A percentile compares a stretch with the other conserved stretches of the same genome.
Conservation (phyloP, 345 rosid genomes). For the Brassica carinata region DNA sequence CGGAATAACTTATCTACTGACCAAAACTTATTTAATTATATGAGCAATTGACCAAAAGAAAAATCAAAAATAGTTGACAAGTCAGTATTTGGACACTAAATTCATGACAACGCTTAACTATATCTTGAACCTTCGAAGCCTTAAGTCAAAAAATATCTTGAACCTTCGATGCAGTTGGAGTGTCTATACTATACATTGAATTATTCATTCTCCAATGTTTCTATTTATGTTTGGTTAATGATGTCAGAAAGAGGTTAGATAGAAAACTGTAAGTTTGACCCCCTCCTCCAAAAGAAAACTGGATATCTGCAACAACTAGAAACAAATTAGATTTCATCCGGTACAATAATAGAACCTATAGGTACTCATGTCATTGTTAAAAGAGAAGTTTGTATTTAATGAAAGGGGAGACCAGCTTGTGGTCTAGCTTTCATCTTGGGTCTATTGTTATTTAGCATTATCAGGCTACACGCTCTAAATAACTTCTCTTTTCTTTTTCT, state of each 20-base stretch:
- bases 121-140: not conserved
- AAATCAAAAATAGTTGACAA: too few relatives aligned
- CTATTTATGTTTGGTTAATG: not conserved
- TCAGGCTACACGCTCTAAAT: constrained; percentile 1
- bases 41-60: too few relatives aligned
- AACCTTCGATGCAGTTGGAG: not conserved
- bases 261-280: not conserved
- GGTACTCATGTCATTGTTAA: constrained; percentile 1
- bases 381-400: not conserved
- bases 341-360: constrained; percentile 12
- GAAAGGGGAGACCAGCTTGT: not conserved
- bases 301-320: not conserved
- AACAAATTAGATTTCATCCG: not conserved
- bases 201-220: not conserved
- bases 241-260: constrained; percentile 11
- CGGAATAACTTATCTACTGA: too few relatives aligned
- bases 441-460: constrained; percentile 18
- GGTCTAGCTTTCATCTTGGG: constrained; percentile 13
- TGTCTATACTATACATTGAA: not conserved
- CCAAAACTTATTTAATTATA: too few relatives aligned
- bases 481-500: not conserved
- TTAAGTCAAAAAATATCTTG: too few relatives aligned
- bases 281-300: not conserved
- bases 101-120: too few relatives aligned
- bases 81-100: too few relatives aligned